Base-by-base conservation (phyloP, 2,329 filamentous ascomycete genomes). In the Rhynchosporium secalis region DNA sequence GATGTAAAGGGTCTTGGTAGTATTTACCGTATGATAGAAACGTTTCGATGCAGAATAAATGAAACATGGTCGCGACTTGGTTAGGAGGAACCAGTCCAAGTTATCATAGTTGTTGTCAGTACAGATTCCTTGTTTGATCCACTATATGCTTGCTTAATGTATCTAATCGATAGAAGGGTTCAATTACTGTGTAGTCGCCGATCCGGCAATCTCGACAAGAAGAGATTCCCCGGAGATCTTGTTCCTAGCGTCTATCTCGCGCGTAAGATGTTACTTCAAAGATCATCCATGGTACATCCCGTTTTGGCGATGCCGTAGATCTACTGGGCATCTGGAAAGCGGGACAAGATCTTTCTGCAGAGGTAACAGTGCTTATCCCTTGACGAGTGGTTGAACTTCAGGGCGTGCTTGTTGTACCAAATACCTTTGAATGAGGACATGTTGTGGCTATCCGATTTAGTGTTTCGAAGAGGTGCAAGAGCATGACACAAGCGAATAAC, bases 311-410 rank as follows among this genome's bases (percentile, higher is more conserved):
- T 38, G 36, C 36, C 28, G 56, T 57, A 43, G 5, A 47, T 20
- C 28, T 26, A 15, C 38, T 29, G 31, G n/a, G 43, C 28, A 20
- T 47, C 43, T 45, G 15, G 36, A 47, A 29, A 51, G 56, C 31
- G 9, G 33, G 49, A 51, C 59, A 31, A 41, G 59, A 56, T 57
- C 52, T 57, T 12, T 38, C 36, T 26, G 51, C 36, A 51, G 43
- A 13, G 26, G 26, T 38, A 45, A 7, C 46, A 28, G 15, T n/a
- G 13, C 7, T 36, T 38, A 56, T 36, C 54, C 59, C 45, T 57
- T 26, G 46, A 33, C 29, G 36, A 49, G 59, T 61, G 59, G 59
- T 57, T 45, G 52, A 57, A 26, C 51, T 29, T 40, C 40, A 29
- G 46, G 36, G 26, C 38, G 29, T 49, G 43, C 12, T 20, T 7